phyloP scores from a whole-genome alignment of 768 basidiomycete genomes.

The Suillus cothurnatus region DNA sequence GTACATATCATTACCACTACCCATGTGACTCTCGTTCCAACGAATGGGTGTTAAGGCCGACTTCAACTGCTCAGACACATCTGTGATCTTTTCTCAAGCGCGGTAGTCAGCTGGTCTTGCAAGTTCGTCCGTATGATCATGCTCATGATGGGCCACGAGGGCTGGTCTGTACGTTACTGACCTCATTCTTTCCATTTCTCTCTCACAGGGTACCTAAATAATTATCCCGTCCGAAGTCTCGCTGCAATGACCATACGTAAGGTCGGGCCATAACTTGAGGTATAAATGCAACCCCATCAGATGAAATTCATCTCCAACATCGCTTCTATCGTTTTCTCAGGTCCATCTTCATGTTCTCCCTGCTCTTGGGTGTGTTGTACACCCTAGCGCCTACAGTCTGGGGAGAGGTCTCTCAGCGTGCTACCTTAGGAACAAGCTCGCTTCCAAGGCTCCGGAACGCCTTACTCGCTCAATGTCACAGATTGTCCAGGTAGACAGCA shows the following conservation, averaged over 20 bases:
- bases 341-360: constrained; percentile 12
- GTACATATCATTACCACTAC: neutral
- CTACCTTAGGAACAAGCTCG: neutral
- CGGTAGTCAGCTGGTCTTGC: neutral
- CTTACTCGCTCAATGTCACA: constrained; percentile 32
- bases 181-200: neutral
- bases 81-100: neutral
- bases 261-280: neutral
- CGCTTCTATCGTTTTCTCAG: neutral
- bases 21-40: neutral
- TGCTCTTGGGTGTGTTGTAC: constrained; percentile 14
- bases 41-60: neutral
- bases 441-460: neutral
- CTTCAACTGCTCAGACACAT: neutral
- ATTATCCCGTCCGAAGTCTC: neutral
- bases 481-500: constrained; percentile 31
- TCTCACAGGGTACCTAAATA: neutral
- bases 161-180: neutral
- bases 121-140: neutral
- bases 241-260: neutral
- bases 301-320: too few species aligned
- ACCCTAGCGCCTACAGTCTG: constrained; percentile 8
- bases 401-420: constrained; percentile 14
- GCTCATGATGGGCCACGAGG: neutral
- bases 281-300: constrained; percentile 3